These are phyloP conservation scores for Vaccinium vitisidaea DNA, from an alignment of 148 eudicot genomes.

Conservation along the genomic window DNA sequence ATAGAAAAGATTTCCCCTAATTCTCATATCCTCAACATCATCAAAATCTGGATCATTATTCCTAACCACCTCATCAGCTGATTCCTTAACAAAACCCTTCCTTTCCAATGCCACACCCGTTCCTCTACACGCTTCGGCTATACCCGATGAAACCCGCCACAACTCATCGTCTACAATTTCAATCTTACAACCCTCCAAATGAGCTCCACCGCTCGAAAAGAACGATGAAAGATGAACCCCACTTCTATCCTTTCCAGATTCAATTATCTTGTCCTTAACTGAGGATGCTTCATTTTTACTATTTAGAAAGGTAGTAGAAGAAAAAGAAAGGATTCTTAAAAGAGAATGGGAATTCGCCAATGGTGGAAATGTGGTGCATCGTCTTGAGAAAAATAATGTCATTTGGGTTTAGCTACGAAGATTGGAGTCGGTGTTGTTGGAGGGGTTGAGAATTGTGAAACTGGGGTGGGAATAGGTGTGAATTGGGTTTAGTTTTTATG, in stretches of 20 bases:
- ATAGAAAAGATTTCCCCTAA: slow-evolving; percentile 63
- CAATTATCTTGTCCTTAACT: slow-evolving; percentile 15
- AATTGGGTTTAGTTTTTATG: not conserved
- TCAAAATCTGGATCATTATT: slow-evolving; percentile 53
- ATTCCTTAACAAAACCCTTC: slow-evolving; percentile 18
- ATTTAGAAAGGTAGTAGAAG: slow-evolving; percentile 14
- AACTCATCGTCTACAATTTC: slow-evolving; percentile 64
- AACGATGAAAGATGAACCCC: slow-evolving; percentile 35
- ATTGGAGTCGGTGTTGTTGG: not conserved
- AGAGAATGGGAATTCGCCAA: slow-evolving; percentile 10
- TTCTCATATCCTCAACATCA: slow-evolving; percentile 87
- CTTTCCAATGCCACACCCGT: not conserved
- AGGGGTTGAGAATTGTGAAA: not conserved
- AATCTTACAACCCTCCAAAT: slow-evolving; percentile 39
- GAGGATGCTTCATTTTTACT: slow-evolving; percentile 13
- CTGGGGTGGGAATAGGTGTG: not conserved
- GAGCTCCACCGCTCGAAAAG: slow-evolving; percentile 26
- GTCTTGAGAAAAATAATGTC: slow-evolving; percentile 26
- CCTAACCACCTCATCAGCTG: slow-evolving; percentile 27
- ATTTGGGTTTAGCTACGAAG: not conserved
- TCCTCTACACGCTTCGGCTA: slow-evolving; percentile 44
- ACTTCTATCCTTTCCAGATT: slow-evolving; percentile 17
- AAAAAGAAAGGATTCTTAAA: slow-evolving; percentile 7
- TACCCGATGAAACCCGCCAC: slow-evolving; percentile 68
- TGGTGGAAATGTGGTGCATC: slow-evolving; percentile 8